Evolutionary conservation across 2,329 filamentous ascomycete genomes (phyloP), one percentile per base, ranked within the genome.

Genomic region (Pseudocercospora crystallina): DNA sequence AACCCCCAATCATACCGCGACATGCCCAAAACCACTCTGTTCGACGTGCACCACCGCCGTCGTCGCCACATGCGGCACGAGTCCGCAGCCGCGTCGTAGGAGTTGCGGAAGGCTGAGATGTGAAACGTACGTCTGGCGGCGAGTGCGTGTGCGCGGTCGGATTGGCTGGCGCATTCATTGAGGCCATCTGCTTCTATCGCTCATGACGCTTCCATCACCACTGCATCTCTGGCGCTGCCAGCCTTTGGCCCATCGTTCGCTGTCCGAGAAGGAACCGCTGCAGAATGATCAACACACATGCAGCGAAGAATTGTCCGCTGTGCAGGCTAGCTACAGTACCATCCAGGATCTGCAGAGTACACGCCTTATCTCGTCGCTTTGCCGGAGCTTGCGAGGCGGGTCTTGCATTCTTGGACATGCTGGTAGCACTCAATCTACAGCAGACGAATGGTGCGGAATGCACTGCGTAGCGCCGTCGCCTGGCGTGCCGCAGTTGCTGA

Each of bases 361-460:
- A 8, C 17, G 40, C 29, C 40, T 43, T 43, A 43, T 43, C 40
- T 15, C n/a, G 31, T 31, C 29, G 20, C 20, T 43, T 29, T 31
- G 10, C 40, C 15, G 29, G 12, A 32, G 29, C 40, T 31, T 43
- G 40, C 15, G 11, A 29, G 20, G 32, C 15, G 39, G 39, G 20
- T 26, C 20, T 26, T 26, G 20, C 20, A 26, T 26, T 13, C 39
- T 12, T 17, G 36, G 20, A 31, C 38, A 29, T 20, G 26, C 26
- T 42, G 17, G 39, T 42, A 30, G 30, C 39, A 42, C 39, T 9
- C 20, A 26, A 31, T 43, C 40, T 43, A 43, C 33, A 30, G 13
- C 40, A 43, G n/a, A 43, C 40, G 40, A 32, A 33, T 43, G 29
- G 33, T 14, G 11, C 40, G n/a, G 29, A 17, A 39, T 39, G 5